A percentile compares a stretch with the other conserved stretches of the same genome.
Evolutionary conservation across 441 rosid genomes (phyloP).

Genomic region (Eugenia klotzschiana): DNA sequence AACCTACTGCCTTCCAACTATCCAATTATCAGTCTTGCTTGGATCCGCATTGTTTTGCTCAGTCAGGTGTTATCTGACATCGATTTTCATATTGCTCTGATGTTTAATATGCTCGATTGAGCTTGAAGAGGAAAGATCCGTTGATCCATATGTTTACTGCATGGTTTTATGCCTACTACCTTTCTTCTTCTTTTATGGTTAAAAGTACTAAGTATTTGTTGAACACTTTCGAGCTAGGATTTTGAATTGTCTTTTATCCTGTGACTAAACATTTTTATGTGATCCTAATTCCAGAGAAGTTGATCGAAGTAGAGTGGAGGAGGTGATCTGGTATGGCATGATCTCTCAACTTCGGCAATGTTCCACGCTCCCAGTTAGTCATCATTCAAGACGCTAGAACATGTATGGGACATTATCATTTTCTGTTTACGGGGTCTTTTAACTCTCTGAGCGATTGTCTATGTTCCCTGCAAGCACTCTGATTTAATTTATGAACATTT

Average conservation of each 20-base stretch:
- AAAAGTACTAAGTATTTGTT: not conserved
- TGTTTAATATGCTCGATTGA: not conserved
- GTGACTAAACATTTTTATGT: not conserved
- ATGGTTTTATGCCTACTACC: not conserved
- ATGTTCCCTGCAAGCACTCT: not conserved
- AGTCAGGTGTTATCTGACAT: not conserved
- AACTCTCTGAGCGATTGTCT: not conserved
- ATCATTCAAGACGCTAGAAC: not conserved
- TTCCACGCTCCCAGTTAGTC: not conserved
- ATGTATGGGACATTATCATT: not conserved
- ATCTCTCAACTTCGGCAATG: not conserved
- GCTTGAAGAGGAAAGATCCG: not conserved
- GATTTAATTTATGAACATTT: not conserved
- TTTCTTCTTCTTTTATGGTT: not conserved
- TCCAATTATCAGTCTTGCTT: not conserved
- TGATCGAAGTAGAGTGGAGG: slow-evolving; percentile 53
- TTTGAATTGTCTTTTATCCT: not conserved
- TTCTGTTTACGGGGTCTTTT: not conserved
- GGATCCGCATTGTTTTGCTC: not conserved
- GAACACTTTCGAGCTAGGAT: not conserved
- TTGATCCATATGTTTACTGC: not conserved
- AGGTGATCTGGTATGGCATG: slow-evolving; percentile 22
- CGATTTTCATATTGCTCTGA: not conserved
- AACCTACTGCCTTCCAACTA: not conserved
- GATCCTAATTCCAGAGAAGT: slow-evolving; percentile 33